A percentile compares a stretch with the other conserved stretches of the same genome.
phyloP scores from a whole-genome alignment of 257 asterid species.

The Galeopsis tetrahit region DNA sequence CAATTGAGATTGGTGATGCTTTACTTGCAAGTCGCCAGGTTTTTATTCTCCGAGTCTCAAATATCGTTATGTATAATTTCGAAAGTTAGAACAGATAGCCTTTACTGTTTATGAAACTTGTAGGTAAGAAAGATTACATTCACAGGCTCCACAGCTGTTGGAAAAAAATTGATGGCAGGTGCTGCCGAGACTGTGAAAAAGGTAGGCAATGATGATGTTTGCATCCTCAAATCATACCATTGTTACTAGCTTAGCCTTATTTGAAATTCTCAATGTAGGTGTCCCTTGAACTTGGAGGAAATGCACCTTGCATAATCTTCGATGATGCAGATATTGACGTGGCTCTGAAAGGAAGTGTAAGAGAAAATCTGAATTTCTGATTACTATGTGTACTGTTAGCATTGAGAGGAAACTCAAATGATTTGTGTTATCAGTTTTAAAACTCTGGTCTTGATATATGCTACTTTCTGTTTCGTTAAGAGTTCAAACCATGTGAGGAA shows the following conservation, averaged over 20 bases:
- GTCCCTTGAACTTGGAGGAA: conserved; percentile 98
- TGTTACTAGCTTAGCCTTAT: conserved; percentile 32
- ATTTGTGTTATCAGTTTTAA: conserved; percentile 22
- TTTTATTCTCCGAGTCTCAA: conserved; percentile 20
- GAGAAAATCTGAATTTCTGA: conserved; percentile 35
- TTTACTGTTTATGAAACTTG: conserved; percentile 32
- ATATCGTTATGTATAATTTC: conserved; percentile 10
- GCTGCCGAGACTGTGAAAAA: conserved; percentile 91
- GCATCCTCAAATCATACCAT: conserved; percentile 30
- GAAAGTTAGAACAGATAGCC: conserved; percentile 1
- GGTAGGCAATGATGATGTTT: conserved; percentile 47
- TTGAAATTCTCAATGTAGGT: conserved; percentile 49
- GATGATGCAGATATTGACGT: conserved; percentile 98
- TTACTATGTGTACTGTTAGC: conserved; percentile 3
- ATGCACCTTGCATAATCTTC: conserved; percentile 95
- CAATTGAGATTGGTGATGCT: conserved; percentile 87
- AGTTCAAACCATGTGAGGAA: background rate
- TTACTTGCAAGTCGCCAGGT: conserved; percentile 82
- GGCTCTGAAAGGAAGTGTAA: conserved; percentile 93
- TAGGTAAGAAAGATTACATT: conserved; percentile 94
- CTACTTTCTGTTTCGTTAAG: background rate
- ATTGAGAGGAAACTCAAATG: conserved; percentile 7
- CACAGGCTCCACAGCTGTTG: conserved; percentile 98
- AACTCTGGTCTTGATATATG: conserved; percentile 12
- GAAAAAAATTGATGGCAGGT: conserved; percentile 96